Evolutionary conservation across 441 rosid genomes (phyloP), one percentile per base, ranked within the genome.

Genomic region (Mallotus repandus): DNA sequence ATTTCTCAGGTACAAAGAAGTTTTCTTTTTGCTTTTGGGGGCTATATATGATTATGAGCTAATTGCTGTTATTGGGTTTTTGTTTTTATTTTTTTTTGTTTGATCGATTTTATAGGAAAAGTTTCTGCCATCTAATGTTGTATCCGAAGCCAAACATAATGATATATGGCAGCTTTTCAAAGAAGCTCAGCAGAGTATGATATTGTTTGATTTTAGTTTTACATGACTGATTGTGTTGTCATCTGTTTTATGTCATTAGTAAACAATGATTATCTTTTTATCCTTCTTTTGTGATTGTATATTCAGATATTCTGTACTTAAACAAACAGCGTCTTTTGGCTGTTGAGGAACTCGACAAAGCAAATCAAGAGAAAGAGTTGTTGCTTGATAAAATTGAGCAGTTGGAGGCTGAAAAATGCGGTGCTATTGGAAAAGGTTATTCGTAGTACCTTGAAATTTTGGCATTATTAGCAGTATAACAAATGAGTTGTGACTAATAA

Each of bases 151-250:
- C 32, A 87, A 84, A 76, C 74, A 77, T 4, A 83, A 83, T 46
- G 88, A 84, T 12, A 82, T 89, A 63, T 88, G 96, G 97, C 61
- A 62, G 68, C 88, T 86, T 63, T 92, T 90, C 69, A 86, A 60
- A 83, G 94, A 92, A 85, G 96, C 94, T 81, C 94, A 90, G 74
- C 85, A 76, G 79, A 92, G 97, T 92, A 76, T 74, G 69, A 18
- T 43, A 2, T 21, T 25, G 32, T 66, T 45, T 65, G 12, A 35
- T 69, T 66, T 48, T 70, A 15, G 41, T 65, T 46, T 41, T 58
- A 21, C 11, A 5, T 45, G 29, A 56, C 19, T 56, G 12, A 56
- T 56, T 56, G 2, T 19, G 25, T 56, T 19, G 9, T 54, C 21
- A 9, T 38, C 41, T 13, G 16, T 52, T 52, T 52, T 9, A 9